Evolutionary conservation across 2,329 filamentous ascomycete species (phyloP).

Genomic region (Didymella pomorum): DNA sequence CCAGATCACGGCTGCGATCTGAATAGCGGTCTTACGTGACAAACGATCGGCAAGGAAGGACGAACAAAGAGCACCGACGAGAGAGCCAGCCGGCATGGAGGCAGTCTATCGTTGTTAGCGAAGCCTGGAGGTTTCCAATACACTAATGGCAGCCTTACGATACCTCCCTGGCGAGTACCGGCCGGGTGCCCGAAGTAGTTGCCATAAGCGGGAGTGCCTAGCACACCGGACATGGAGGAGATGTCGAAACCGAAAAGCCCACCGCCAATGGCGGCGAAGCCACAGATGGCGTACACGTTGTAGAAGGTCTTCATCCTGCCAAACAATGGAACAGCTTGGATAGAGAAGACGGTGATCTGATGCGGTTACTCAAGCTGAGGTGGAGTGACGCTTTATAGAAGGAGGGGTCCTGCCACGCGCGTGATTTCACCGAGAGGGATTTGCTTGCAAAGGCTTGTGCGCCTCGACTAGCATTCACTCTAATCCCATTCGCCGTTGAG

Average conservation of each 20-base stretch:
- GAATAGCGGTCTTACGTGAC: conserved; percentile 55
- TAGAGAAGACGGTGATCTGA: conserved; percentile 14
- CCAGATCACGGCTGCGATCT: conserved; percentile 56
- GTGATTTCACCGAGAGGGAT: conserved; percentile 28
- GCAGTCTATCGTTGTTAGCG: conserved; percentile 46
- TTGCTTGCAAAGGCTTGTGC: conserved; percentile 13
- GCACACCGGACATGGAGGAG: conserved; percentile 50
- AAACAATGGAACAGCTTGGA: conserved; percentile 22
- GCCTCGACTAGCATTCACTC: conserved; percentile 23
- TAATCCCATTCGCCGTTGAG: conserved; percentile 7
- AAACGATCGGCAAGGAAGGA: conserved; percentile 58
- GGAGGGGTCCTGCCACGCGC: conserved; percentile 18
- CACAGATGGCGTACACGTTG: conserved; percentile 67
- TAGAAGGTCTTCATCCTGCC: conserved; percentile 50
- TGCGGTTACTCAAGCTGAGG: conserved; percentile 8
- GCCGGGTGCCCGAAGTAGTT: conserved; percentile 49
- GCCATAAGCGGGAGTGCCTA: conserved; percentile 46
- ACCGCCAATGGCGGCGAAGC: conserved; percentile 66
- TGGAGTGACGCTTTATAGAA: conserved; percentile 22
- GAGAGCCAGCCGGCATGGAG: conserved; percentile 60
- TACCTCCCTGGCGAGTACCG: conserved; percentile 51
- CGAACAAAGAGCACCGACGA: conserved; percentile 56
- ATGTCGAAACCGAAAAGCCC: conserved; percentile 53
- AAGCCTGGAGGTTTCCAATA: too few species aligned
- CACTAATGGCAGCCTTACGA: conserved; percentile 29